Base-by-base conservation (phyloP, 2,329 filamentous ascomycete genomes). In the Leptoxyphium fumago region DNA sequence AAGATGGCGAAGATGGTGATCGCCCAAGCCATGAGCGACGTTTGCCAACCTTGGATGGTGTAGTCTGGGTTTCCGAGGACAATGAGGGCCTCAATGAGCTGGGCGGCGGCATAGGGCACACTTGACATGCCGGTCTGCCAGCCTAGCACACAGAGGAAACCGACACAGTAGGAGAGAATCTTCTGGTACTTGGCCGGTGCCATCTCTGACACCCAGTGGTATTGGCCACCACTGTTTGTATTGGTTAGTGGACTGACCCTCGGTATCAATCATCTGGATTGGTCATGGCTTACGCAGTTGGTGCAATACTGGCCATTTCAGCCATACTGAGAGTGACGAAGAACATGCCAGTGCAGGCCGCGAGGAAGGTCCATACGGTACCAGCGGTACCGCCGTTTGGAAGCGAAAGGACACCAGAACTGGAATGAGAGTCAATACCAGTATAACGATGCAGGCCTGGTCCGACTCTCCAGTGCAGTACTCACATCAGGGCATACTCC, bases 361-460 rank as follows among this genome's bases (percentile, higher is more conserved):
- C 54, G 2, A 74, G 47, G 43, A 67, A 74, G 2, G 68, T 63
- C 60, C 69, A 75, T 28, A 74, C 63, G 10, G 73, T 58, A 18
- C 70, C 71, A 1, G 65, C 69, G 1, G 67, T 65, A 14, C 72
- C 72, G 5, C 71, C 72, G 49, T 71, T 71, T 2, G 42, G 39
- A 10, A 47, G 29, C 8, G 44, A 42, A n/a, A 45, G 29, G 21
- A 43, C 36, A 29, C 44, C 40, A 40, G 38, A 18, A 36, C 32
- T 36, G 32, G 3, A 36, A 36, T 3, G 21, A 26, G 21, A 26
- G 21, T 26, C 21, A 26, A 26, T 26, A 26, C 21, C 21, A 26
- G 7, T 7, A 26, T 26, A 7, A 26, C 21, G 21, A 26, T 3
- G 21, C 21, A 26, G 21, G 21, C 21, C 21, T 7, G 21, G 21